Conservation (phyloP, 805 yeast species). For the Monosporozyma siamensis region DNA sequence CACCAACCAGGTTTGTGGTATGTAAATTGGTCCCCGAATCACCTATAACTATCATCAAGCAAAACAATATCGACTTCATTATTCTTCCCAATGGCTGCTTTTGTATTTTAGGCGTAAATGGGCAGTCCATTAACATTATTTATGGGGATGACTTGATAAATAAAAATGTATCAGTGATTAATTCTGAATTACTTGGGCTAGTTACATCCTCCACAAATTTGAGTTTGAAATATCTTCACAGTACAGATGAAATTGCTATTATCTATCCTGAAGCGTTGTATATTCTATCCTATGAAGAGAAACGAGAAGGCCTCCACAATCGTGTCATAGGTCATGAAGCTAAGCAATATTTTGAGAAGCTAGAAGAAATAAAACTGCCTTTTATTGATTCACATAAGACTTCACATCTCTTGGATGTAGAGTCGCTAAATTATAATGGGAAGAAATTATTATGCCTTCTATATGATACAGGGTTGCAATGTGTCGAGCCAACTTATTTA, state of each 20-base stretch:
- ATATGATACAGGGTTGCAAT: slow-evolving; percentile 17
- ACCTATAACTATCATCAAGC: too few relatives aligned
- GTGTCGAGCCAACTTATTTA: slow-evolving; percentile 15
- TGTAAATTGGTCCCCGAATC: too few relatives aligned
- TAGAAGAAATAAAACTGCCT: background rate
- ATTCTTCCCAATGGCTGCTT: background rate
- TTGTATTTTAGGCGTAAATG: background rate
- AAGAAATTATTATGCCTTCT: slow-evolving; percentile 11
- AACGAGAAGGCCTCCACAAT: too few relatives aligned
- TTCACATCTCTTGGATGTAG: background rate
- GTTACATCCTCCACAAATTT: too few relatives aligned
- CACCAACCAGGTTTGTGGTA: too few relatives aligned
- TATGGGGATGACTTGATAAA: background rate
- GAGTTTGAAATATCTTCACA: background rate
- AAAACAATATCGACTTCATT: background rate
- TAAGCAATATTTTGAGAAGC: too few relatives aligned
- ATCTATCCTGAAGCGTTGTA: background rate
- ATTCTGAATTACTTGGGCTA: too few relatives aligned
- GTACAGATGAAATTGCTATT: background rate
- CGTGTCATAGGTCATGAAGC: too few relatives aligned
- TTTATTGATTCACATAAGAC: background rate
- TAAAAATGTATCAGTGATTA: too few relatives aligned
- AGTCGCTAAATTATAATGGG: background rate
- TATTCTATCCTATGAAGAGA: background rate
- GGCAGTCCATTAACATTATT: background rate